Percentiles rank a stretch among this genome's conserved stretches.
Conservation (phyloP, 345 rosid species). For the Theobroma cacao region DNA sequence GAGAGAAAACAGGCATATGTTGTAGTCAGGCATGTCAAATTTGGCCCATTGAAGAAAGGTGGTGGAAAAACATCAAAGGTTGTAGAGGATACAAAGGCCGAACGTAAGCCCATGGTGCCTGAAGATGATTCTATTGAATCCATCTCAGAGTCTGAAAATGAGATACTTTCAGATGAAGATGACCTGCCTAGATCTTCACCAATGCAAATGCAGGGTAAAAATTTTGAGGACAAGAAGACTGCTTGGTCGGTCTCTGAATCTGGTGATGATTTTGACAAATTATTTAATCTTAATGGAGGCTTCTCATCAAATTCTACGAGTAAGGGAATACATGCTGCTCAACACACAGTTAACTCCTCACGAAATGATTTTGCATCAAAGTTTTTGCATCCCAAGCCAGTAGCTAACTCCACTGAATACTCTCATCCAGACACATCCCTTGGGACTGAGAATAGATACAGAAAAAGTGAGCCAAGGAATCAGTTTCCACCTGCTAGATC, state of each 20-base stretch:
- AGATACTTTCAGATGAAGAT: slow-evolving; percentile 15
- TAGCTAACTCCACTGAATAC: not conserved
- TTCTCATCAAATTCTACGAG: not conserved
- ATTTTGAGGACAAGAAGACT: slow-evolving; percentile 7
- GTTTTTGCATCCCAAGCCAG: slow-evolving; percentile 4
- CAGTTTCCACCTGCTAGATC: slow-evolving; percentile 22
- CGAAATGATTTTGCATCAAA: slow-evolving; percentile 2
- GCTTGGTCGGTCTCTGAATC: slow-evolving; percentile 20
- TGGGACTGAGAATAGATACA: slow-evolving; percentile 43
- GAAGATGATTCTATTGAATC: slow-evolving; percentile 22
- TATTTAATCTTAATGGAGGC: not conserved
- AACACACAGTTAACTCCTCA: not conserved
- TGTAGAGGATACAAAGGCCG: slow-evolving; percentile 12
- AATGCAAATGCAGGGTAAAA: slow-evolving; percentile 9
- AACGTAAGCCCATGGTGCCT: not conserved
- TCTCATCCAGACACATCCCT: slow-evolving; percentile 13
- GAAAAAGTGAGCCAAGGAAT: slow-evolving; percentile 40
- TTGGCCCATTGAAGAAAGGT: slow-evolving; percentile 70
- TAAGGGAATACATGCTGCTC: not conserved
- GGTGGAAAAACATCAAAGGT: slow-evolving; percentile 41
- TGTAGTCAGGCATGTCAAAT: slow-evolving; percentile 65
- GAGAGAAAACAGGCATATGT: slow-evolving; percentile 62
- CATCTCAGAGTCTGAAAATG: slow-evolving; percentile 7
- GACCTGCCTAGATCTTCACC: slow-evolving; percentile 2
- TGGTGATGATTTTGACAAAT: not conserved